A percentile compares a stretch with the other conserved stretches of the same genome.
These are phyloP conservation scores for Aureobasidium uvarum DNA, from an alignment of 2,329 filamentous ascomycete genomes.

Conservation along the genomic window DNA sequence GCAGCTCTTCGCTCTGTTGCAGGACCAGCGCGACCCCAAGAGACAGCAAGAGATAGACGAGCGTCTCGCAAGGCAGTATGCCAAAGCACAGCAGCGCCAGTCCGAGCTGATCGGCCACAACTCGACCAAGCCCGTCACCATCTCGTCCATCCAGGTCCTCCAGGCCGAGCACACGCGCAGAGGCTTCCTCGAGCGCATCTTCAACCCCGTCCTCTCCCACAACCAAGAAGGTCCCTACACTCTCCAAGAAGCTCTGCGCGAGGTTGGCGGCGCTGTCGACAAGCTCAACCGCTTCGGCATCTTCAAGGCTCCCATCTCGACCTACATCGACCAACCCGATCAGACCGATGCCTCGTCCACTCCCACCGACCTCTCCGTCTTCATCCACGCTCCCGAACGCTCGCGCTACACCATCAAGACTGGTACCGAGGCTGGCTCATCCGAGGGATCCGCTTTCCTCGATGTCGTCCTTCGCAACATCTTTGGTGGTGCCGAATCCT, in stretches of 20 bases:
- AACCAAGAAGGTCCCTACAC: conserved; percentile 69
- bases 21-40: conserved; percentile 58
- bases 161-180: conserved; percentile 80
- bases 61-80: conserved; percentile 57
- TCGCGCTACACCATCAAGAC: conserved; percentile 86
- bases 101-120: conserved; percentile 73
- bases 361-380: conserved; percentile 76
- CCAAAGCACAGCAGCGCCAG: conserved; percentile 62
- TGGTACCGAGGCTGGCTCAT: conserved; percentile 89
- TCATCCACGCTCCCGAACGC: conserved; percentile 73
- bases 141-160: conserved; percentile 80
- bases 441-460: conserved; percentile 89
- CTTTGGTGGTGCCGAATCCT: conserved; percentile 86
- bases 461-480: conserved; percentile 87
- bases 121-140: conserved; percentile 79
- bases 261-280: conserved; percentile 66
- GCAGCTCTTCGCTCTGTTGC: conserved; percentile 61
- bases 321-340: conserved; percentile 76
- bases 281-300: conserved; percentile 83
- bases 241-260: conserved; percentile 72
- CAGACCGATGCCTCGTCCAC: conserved; percentile 66
- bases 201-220: conserved; percentile 71
- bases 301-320: conserved; percentile 76
- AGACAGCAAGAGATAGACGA: conserved; percentile 61
- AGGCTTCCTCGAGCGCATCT: conserved; percentile 76